Percentiles rank a stretch among this genome's conserved stretches.
phyloP scores from a whole-genome alignment of 2,329 filamentous ascomycete species.

The Pseudopithomyces chartarum region DNA sequence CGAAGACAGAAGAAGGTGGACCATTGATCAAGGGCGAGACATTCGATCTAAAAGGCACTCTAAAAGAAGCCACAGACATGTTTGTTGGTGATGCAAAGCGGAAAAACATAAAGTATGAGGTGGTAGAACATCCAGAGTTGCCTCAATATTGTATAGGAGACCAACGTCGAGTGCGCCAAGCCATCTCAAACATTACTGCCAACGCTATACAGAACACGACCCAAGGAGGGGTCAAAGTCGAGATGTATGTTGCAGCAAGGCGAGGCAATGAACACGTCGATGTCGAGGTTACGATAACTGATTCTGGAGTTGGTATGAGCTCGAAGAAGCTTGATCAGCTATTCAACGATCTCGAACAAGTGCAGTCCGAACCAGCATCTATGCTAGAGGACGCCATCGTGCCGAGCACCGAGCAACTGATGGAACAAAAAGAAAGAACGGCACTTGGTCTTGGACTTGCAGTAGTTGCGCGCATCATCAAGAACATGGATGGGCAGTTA shows the following conservation, averaged over 20 bases:
- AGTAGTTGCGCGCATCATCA: conserved; percentile 80
- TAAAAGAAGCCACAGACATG: conserved; percentile 77
- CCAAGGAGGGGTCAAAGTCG: conserved; percentile 70
- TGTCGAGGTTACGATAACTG: conserved; percentile 75
- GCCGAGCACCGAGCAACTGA: conserved; percentile 37
- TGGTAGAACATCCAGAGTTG: conserved; percentile 69
- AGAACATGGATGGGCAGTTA: conserved; percentile 90
- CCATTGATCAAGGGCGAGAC: conserved; percentile 79
- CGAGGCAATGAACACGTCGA: conserved; percentile 57
- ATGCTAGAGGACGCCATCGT: conserved; percentile 38
- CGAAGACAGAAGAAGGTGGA: conserved; percentile 83
- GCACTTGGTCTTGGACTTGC: conserved; percentile 83
- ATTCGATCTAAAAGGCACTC: conserved; percentile 72
- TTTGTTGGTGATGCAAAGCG: conserved; percentile 76
- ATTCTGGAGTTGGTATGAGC: conserved; percentile 73
- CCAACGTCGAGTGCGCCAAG: conserved; percentile 78
- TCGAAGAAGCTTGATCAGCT: conserved; percentile 61
- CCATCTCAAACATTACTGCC: conserved; percentile 79
- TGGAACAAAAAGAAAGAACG: conserved; percentile 43
- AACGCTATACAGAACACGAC: conserved; percentile 83
- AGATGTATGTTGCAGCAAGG: conserved; percentile 63
- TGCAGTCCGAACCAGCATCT: conserved; percentile 47
- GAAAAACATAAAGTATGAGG: conserved; percentile 73
- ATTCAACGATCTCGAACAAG: conserved; percentile 70
- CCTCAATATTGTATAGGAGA: conserved; percentile 78